Evolutionary conservation across 2,329 filamentous ascomycete genomes (phyloP).

Genomic region (Fusarium cyanostomum): DNA sequence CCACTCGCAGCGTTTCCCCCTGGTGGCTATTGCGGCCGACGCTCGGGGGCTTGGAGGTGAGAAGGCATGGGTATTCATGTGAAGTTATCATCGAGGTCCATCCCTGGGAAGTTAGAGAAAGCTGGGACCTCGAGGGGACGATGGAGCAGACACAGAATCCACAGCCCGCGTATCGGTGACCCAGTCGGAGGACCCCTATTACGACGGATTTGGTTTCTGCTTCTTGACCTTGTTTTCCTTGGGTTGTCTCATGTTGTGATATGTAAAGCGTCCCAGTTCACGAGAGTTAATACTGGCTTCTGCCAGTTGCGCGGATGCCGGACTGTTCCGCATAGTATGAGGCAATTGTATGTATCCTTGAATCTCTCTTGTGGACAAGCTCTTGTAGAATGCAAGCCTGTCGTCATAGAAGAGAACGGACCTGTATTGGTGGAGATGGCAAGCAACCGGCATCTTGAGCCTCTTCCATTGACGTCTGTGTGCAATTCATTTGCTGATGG

Average conservation of each 20-base stretch:
- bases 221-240: conserved; percentile 3
- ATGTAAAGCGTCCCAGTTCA: neutral
- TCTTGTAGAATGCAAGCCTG: conserved; percentile 2
- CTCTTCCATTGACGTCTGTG: conserved; percentile 1
- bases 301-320: neutral
- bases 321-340: neutral
- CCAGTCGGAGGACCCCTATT: conserved; percentile 42
- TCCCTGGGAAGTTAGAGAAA: conserved; percentile 3
- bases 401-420: conserved; percentile 24
- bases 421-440: conserved; percentile 4
- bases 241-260: neutral
- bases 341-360: conserved; percentile 14
- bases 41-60: conserved; percentile 14
- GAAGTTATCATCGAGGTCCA: conserved; percentile 17
- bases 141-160: neutral
- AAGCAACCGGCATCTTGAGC: conserved; percentile 7
- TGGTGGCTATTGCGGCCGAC: conserved; percentile 8
- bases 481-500: neutral
- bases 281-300: neutral
- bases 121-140: conserved; percentile 7
- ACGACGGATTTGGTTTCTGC: conserved; percentile 24
- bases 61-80: conserved; percentile 2
- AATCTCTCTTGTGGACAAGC: conserved; percentile 14
- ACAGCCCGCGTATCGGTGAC: conserved; percentile 14
- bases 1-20: conserved; percentile 20